Conservation (phyloP, 2,329 filamentous ascomycete species). For the Fusarium albosuccineum region DNA sequence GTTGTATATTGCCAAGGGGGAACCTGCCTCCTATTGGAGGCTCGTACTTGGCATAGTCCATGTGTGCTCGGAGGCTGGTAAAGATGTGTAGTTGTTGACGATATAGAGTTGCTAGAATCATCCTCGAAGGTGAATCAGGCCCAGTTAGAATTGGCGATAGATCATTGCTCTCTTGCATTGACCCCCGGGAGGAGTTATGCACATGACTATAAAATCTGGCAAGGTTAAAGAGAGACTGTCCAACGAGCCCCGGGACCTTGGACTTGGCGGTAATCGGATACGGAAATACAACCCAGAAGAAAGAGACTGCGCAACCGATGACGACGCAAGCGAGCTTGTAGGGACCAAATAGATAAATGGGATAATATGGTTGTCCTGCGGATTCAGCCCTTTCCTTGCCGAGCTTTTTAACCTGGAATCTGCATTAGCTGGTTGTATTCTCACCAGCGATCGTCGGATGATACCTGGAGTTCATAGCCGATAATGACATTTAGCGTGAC, state of each 20-base stretch:
- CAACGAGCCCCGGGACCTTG: constrained; percentile 21
- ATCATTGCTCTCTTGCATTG: constrained; percentile 6
- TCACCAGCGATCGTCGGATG: not conserved
- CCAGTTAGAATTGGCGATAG: not conserved
- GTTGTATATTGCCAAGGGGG: not conserved
- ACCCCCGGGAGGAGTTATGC: constrained; percentile 13
- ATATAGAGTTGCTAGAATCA: not conserved
- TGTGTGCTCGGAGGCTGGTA: not conserved
- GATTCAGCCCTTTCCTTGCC: constrained; percentile 14
- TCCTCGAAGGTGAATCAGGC: not conserved
- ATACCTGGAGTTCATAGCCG: constrained; percentile 31
- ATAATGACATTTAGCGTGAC: constrained; percentile 29
- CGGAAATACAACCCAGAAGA: constrained; percentile 31
- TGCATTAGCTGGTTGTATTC: not conserved
- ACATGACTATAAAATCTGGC: constrained; percentile 26
- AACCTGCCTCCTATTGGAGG: not conserved
- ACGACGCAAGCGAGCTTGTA: constrained; percentile 25
- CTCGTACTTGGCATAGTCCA: not conserved
- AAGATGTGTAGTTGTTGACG: not conserved
- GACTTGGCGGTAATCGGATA: constrained; percentile 29
- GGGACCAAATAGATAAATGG: constrained; percentile 25
- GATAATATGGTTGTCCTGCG: constrained; percentile 25
- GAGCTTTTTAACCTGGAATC: constrained; percentile 17
- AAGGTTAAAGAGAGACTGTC: constrained; percentile 19
- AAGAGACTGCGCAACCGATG: constrained; percentile 21